phyloP scores from a whole-genome alignment of 148 eudicot species.

The Arctostaphylos glauca region DNA sequence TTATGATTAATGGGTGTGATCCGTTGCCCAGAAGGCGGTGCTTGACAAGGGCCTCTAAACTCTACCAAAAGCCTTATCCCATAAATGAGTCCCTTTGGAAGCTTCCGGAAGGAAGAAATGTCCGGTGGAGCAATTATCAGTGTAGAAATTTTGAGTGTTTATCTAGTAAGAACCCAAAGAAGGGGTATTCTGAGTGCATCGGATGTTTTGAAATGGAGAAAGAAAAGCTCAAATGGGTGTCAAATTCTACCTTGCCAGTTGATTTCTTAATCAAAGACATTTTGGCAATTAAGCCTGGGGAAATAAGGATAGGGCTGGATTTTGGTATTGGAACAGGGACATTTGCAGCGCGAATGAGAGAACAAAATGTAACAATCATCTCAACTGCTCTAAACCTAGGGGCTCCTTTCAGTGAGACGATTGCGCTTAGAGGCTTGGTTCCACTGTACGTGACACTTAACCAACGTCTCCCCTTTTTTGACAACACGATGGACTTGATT shows the following conservation, averaged over 20 bases:
- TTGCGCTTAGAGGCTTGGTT: constrained; percentile 83
- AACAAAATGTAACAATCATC: constrained; percentile 68
- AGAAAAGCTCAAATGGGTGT: constrained; percentile 82
- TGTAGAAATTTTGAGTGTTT: constrained; percentile 75
- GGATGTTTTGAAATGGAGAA: constrained; percentile 95
- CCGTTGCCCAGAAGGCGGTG: constrained; percentile 93
- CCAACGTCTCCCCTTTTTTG: constrained; percentile 90
- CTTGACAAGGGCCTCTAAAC: constrained; percentile 84
- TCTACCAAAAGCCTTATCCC: constrained; percentile 68
- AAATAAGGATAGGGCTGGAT: constrained; percentile 85
- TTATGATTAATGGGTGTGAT: constrained; percentile 90
- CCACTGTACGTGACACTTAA: constrained; percentile 73
- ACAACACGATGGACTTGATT: constrained; percentile 85
- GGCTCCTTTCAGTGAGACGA: constrained; percentile 89
- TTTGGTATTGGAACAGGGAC: constrained; percentile 86
- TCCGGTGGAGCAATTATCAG: constrained; percentile 81
- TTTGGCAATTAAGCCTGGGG: constrained; percentile 72
- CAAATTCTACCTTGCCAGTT: constrained; percentile 35
- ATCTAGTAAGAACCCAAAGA: constrained; percentile 68
- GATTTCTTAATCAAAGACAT: constrained; percentile 69
- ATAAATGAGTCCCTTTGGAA: constrained; percentile 91
- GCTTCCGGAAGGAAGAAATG: constrained; percentile 74
- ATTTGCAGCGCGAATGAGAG: constrained; percentile 92
- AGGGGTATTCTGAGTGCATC: constrained; percentile 69
- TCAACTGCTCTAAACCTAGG: constrained; percentile 87